Base-by-base conservation (phyloP, 2,329 filamentous ascomycete genomes). In the Ceratocystis lukuohia region DNA sequence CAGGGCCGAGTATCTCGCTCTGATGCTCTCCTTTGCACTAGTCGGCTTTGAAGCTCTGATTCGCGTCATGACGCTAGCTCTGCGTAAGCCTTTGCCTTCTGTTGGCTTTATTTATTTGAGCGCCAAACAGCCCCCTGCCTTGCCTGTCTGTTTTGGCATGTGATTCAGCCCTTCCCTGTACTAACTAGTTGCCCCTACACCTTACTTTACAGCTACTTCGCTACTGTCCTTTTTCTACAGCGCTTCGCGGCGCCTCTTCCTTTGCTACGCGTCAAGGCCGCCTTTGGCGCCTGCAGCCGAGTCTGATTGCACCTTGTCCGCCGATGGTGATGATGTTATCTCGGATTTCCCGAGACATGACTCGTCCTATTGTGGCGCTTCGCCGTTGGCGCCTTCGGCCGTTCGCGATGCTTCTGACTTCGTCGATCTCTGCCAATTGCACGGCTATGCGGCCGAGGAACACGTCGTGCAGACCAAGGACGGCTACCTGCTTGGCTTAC, bases 401-500 rank as follows among this genome's bases (percentile, higher is more conserved):
- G 86, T 99, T 67, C 88, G 91, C 66, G 87, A 94, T 73, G 91
- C 93, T 3, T 84, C 89, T 68, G 94, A 97, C 73, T 97, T 99
- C 74, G 85, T 91, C 59, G 93, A 97, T 73, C 83, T 99, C n/a
- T 97, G 93, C 76, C 87, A 86, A 48, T 78, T 96, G 12, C 96
- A 87, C 75, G 93, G 92, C 61, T 97, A 96, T 76, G 88, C 90
- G 71, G 90, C 93, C 5, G 94, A 99, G 75, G 94, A 99, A 76
- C 94, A 99, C 74, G 87, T 99, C 62, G 89, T 96, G 10, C 92
- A 96, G 76, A 99, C 94, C 1, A 86, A 85, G 69, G 94, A 99
- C 78, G 94, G 94, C 17, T 99, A 95, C 73, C 80, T 99, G 57
- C 83, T 99, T 17, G 93, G 93, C 7, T 77, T 97, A 67, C 94